Base-by-base conservation (phyloP, 2,329 filamentous ascomycete genomes). In the Lizonia empirigonia region DNA sequence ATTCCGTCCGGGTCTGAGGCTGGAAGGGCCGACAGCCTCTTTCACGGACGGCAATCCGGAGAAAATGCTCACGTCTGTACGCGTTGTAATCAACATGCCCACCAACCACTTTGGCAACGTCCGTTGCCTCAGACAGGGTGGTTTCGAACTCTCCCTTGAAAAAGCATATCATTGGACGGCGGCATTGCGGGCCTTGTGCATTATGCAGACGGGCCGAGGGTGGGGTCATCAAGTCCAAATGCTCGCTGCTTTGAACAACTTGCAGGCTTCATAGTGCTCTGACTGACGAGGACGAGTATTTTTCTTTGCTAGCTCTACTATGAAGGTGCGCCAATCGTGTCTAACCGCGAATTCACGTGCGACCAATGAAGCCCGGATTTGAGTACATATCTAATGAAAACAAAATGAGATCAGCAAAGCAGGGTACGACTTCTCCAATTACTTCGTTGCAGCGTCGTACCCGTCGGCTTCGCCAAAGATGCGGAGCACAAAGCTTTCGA, bases 1-100 rank as follows among this genome's bases (percentile, higher is more conserved):
- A 58, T 55, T 62, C 55, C 58, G 50, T 53, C n/a, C n/a, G n/a
- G n/a, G 64, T 68, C 61, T 59, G 61, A 67, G 50, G 56, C 55
- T 23, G 37, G 24, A 36, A 24, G 26, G 33, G 5, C 42, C 42
- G 19, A 16, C 24, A 8, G 8, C 18, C 2, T 45, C 35, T 47
- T 33, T 32, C 16, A 34, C 30, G 32, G 47, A 15, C 27, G 27
- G 29, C 34, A 30, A 18, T 33, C 15, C 36, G 23, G 36, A 26
- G 29, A n/a, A 22, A 37, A 15, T 37, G 41, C 36, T 15, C 16
- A 10, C 16, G 36, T 46, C 36, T 37, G 41, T 32, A 15, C 16
- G 13, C 16, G 36, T 46, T 32, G 41, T 51, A 41, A 36, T 36
- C 6, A 5, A 38, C 36, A 36, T 26, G 15, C 23, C 33, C 34